Evolutionary conservation across 2,329 filamentous ascomycete genomes (phyloP), one percentile per base, ranked within the genome.

Genomic region (Clonostachys solani): DNA sequence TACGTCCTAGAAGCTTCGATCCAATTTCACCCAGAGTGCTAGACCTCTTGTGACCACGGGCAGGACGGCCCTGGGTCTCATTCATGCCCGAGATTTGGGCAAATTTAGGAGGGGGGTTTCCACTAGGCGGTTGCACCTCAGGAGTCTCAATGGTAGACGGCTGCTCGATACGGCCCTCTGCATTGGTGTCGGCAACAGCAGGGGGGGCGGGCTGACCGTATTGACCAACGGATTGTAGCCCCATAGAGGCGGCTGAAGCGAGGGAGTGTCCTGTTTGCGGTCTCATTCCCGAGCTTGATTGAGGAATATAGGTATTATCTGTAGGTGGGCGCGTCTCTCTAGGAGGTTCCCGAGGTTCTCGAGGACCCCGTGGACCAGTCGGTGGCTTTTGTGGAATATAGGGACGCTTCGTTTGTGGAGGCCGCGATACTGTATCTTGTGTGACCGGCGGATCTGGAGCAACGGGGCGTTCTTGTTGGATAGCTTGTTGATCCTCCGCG

Each of bases 181-280:
- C 91, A 65, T 94, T 96, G 45, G 91, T 94, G 56, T 87, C 86
- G 43, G 91, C 91, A 50, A 96, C 85, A 43, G 90, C 83, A 33
- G 94, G 92, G 47, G 90, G 89, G 42, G 85, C 85, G 43, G 92
- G 94, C 66, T 95, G 89, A 54, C 89, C 89, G 64, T 97, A 96
- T 43, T 63, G 67, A 44, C 49, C 88, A 86, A 63, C 87, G 78
- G 82, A 54, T 61, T 70, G 61, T 35, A 74, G 58, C 44, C 85
- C 89, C 53, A 88, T 86, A 44, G 94, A 78, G 64, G 61, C 75
- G 38, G 74, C 75, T 17, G 86, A 87, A 49, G 83, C 78, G 75
- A 92, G 83, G 3, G 91, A 94, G 44, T 87, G 89, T 48, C 89
- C 87, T 12, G 92, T 97, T 47, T 82, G 82, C 13, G 92, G 92